Evolutionary conservation across 768 basidiomycete genomes (phyloP), one percentile per base, ranked within the genome.

Genomic region (Mycena alexandri): DNA sequence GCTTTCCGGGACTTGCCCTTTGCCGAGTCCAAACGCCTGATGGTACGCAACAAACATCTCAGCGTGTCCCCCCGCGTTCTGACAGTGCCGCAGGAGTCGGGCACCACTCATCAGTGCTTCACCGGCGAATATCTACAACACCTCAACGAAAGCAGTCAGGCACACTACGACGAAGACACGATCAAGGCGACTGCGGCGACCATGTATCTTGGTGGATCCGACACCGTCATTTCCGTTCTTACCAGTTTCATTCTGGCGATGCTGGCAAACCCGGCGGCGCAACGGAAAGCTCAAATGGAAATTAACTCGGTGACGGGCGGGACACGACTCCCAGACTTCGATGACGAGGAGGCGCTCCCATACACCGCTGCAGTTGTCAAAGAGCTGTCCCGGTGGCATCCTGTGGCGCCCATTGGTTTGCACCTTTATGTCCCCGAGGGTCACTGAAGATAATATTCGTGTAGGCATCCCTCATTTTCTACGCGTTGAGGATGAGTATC

Each of bases 401-500:
- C n/a, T 33, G 63, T 65, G 12, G 43, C 54, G 6, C 63, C 68
- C 4, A 48, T 65, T 38, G 68, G 58, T 65, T 24, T n/a, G 59
- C n/a, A n/a, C n/a, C n/a, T n/a, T n/a, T n/a, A n/a, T n/a, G n/a
- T n/a, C n/a, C n/a, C n/a, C n/a, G n/a, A n/a, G n/a, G n/a, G n/a
- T n/a, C n/a, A n/a, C n/a, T n/a, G n/a, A n/a, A n/a, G n/a, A n/a
- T n/a, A n/a, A n/a, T n/a, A n/a, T n/a, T n/a, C 12, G 34, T 5
- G 34, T 12, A 36, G 34, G 34, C 34, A 12, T 36, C 5, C 34
- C 34, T 5, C 34, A 81, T 67, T 65, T 67, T 16, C 63, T 75
- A 7, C 59, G 53, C 1, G 74, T 76, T 12, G 80, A 82, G 14
- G 80, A 81, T 56, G 67, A 76, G 10, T 83, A 82, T 61, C 57